Conservation (phyloP, 2,329 filamentous ascomycete genomes). For the Dactylella cylindrospora region DNA sequence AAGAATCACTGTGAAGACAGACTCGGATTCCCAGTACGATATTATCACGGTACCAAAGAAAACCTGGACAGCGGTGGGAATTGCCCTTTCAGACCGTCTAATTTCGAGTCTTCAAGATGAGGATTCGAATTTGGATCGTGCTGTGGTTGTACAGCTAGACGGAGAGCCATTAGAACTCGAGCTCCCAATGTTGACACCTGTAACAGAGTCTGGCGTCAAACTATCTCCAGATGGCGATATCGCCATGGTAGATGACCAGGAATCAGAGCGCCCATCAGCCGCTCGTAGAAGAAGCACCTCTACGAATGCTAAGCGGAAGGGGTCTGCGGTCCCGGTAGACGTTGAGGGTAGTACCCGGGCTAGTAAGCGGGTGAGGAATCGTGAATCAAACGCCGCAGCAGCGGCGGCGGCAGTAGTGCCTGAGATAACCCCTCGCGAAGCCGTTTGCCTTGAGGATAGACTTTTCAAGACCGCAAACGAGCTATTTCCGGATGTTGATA, state of each 20-base stretch:
- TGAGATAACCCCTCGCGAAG: conserved; percentile 35
- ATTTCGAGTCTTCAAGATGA: conserved; percentile 21
- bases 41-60: conserved; percentile 30
- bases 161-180: conserved; percentile 39
- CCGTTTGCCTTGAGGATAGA: conserved; percentile 46
- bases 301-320: conserved; percentile 48
- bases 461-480: conserved; percentile 48
- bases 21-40: conserved; percentile 20
- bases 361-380: conserved; percentile 66
- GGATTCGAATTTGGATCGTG: conserved; percentile 19
- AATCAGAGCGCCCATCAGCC: conserved; percentile 28
- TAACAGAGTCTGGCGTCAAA: conserved; percentile 25
- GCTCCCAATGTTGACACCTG: conserved; percentile 24
- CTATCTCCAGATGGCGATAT: conserved; percentile 45
- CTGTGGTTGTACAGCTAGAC: conserved; percentile 35
- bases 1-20: conserved; percentile 17
- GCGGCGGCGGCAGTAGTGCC: conserved; percentile 52
- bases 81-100: conserved; percentile 32
- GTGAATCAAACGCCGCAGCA: conserved; percentile 60
- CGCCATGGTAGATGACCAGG: conserved; percentile 47
- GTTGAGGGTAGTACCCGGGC: conserved; percentile 47
- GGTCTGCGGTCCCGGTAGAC: conserved; percentile 47
- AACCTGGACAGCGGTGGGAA: conserved; percentile 32
- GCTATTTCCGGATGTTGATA: conserved; percentile 46
- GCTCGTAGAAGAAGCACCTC: conserved; percentile 46